Conservation (phyloP, 345 rosid genomes). For the Dipteronia sinensis region DNA sequence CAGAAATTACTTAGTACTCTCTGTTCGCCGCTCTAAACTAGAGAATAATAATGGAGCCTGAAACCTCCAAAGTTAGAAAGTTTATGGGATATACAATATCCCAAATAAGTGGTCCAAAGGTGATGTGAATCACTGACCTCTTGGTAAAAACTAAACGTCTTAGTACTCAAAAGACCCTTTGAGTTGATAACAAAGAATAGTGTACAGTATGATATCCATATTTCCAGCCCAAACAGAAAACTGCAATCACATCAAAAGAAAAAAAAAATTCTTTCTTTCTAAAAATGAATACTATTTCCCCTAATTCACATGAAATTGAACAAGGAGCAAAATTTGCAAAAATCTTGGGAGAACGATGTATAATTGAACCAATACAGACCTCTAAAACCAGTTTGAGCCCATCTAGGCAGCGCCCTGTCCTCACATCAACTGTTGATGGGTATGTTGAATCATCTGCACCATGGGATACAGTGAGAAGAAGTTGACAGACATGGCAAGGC, state of each 20-base stretch:
- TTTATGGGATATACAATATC: background rate
- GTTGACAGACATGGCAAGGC: slow-evolving; percentile 97
- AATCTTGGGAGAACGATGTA: slow-evolving; percentile 5
- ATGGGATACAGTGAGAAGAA: slow-evolving; percentile 80
- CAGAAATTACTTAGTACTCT: background rate
- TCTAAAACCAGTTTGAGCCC: slow-evolving; percentile 84
- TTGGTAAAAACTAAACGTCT: background rate
- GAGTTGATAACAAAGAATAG: background rate
- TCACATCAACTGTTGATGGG: slow-evolving; percentile 86
- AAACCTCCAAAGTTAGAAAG: background rate
- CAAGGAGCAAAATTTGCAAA: slow-evolving; percentile 5
- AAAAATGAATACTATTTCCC: background rate
- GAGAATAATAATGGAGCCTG: background rate
- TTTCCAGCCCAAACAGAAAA: background rate
- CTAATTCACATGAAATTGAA: background rate
- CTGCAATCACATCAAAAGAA: background rate
- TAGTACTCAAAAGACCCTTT: background rate
- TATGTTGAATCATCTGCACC: slow-evolving; percentile 91
- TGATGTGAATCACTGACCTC: background rate
- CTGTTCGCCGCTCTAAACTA: background rate
- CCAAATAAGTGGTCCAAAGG: background rate
- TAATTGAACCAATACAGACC: slow-evolving; percentile 51
- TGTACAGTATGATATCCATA: background rate
- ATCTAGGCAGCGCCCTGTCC: slow-evolving; percentile 79
- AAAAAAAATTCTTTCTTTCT: background rate